A percentile compares a stretch with the other conserved stretches of the same genome.
Conservation (phyloP, 306 rosid species). For the Gleditsia sinensis region DNA sequence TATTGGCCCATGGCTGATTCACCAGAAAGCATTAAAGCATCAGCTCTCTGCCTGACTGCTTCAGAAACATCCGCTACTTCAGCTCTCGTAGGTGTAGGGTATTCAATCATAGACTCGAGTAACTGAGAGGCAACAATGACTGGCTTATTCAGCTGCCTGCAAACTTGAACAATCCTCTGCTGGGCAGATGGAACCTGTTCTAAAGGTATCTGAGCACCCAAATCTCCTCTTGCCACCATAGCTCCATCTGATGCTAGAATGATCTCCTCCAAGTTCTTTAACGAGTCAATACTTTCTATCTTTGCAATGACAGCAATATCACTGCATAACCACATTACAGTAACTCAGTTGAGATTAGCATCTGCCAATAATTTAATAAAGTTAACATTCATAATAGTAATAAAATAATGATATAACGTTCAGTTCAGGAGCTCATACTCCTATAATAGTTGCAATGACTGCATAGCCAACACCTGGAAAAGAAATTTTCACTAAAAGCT, state of each 20-base stretch:
- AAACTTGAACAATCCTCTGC: slow-evolving; percentile 87
- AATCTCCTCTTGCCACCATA: slow-evolving; percentile 99
- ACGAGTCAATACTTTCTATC: slow-evolving; percentile 95
- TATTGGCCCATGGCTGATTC: slow-evolving; percentile 99
- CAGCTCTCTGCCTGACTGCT: slow-evolving; percentile 98
- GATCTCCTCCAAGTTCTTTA: slow-evolving; percentile 95
- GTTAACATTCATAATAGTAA: not conserved
- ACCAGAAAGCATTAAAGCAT: slow-evolving; percentile 99
- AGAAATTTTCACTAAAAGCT: not conserved
- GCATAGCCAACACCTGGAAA: not conserved
- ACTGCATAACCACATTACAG: slow-evolving; percentile 49
- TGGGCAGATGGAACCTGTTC: slow-evolving; percentile 98
- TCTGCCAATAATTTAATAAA: slow-evolving; percentile 15
- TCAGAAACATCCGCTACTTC: slow-evolving; percentile 99
- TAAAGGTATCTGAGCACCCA: slow-evolving; percentile 97
- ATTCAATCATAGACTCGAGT: slow-evolving; percentile 98
- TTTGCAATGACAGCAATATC: slow-evolving; percentile 87
- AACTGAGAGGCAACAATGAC: slow-evolving; percentile 99
- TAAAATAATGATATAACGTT: not conserved
- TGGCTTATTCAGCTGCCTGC: slow-evolving; percentile 94
- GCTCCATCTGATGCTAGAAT: slow-evolving; percentile 93
- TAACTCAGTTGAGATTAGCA: not conserved
- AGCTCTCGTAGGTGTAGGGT: slow-evolving; percentile 98
- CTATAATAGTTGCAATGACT: not conserved
- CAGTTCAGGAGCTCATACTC: slow-evolving; percentile 8